A percentile compares a stretch with the other conserved stretches of the same genome.
phyloP scores from a whole-genome alignment of 352 stramenopile species.

The Phytophthora ramorum region DNA sequence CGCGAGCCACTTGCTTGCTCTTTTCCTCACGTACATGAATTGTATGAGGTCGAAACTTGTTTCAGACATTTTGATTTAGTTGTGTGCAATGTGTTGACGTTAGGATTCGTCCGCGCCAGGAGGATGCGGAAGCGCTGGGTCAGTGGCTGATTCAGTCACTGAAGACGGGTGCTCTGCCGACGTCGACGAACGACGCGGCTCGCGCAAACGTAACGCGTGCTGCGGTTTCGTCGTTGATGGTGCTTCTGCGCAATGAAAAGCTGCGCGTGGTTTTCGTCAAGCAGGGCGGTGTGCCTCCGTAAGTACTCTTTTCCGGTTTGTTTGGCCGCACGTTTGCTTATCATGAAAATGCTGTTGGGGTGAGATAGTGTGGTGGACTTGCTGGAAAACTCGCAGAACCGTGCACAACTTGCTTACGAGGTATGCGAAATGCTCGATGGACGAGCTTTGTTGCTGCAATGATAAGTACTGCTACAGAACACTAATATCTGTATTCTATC shows the following conservation, averaged over 20 bases:
- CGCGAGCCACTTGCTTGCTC: slow-evolving; percentile 77
- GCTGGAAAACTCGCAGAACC: slow-evolving; percentile 79
- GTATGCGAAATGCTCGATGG: slow-evolving; percentile 24
- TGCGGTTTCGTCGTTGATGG: slow-evolving; percentile 92
- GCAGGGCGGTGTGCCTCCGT: slow-evolving; percentile 90
- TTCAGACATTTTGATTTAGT: slow-evolving; percentile 5
- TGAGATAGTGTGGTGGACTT: slow-evolving; percentile 66
- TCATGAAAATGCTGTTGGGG: slow-evolving; percentile 4
- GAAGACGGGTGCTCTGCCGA: slow-evolving; percentile 63
- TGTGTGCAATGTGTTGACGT: not conserved
- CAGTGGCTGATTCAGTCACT: slow-evolving; percentile 82
- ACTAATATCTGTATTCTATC: not conserved
- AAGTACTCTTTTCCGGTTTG: slow-evolving; percentile 37
- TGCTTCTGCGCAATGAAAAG: slow-evolving; percentile 91
- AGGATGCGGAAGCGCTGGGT: slow-evolving; percentile 82
- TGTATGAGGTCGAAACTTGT: not conserved
- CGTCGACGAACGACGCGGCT: slow-evolving; percentile 68
- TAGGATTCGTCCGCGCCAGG: slow-evolving; percentile 78
- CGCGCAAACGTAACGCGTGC: slow-evolving; percentile 82
- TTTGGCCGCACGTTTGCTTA: slow-evolving; percentile 5
- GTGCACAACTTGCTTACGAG: slow-evolving; percentile 96
- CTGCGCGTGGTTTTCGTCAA: slow-evolving; percentile 92
- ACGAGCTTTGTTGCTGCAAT: not conserved
- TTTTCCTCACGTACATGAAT: slow-evolving; percentile 77
- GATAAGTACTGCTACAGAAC: too few relatives aligned